Evolutionary conservation across 2,329 filamentous ascomycete species (phyloP).

Genomic region (Penicillium sp.): DNA sequence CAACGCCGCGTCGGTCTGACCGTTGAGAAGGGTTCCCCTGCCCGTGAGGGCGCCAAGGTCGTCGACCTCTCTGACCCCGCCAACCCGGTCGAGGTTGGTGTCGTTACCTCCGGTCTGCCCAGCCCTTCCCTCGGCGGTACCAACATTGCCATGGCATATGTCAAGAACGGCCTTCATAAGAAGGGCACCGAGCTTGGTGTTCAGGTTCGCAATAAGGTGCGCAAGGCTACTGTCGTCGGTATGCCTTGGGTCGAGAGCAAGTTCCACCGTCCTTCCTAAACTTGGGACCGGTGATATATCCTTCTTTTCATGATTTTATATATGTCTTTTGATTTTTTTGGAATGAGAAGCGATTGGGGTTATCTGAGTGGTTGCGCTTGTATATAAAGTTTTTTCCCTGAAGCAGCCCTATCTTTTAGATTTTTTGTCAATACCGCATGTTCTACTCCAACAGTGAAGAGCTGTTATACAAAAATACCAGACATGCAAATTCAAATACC

Average conservation of each 20-base stretch:
- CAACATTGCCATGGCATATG: conserved; percentile 96
- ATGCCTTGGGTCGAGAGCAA: conserved; percentile 87
- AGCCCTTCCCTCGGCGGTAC: conserved; percentile 77
- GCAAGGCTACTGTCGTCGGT: conserved; percentile 76
- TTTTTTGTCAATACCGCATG: background rate
- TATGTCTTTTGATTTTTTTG: background rate
- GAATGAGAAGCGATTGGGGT: conserved; percentile 2
- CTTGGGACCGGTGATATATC: background rate
- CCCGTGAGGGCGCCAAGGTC: conserved; percentile 85
- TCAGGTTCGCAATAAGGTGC: conserved; percentile 74
- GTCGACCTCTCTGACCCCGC: conserved; percentile 58
- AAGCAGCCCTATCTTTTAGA: conserved; percentile 1
- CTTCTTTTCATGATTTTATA: background rate
- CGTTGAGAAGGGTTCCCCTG: conserved; percentile 79
- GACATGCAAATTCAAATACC: background rate
- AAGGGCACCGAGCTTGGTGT: conserved; percentile 79
- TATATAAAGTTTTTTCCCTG: conserved; percentile 1
- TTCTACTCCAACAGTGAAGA: conserved; percentile 6
- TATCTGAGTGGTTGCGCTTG: conserved; percentile 11
- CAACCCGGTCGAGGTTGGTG: conserved; percentile 66
- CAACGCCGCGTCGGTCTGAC: conserved; percentile 80
- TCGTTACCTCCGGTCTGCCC: conserved; percentile 86
- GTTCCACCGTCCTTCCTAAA: conserved; percentile 62
- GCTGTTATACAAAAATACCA: background rate
- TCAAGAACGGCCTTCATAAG: conserved; percentile 81